Evolutionary conservation across 2,329 filamentous ascomycete genomes (phyloP), one percentile per base, ranked within the genome.

Genomic region (Basipetospora chlamydospora): DNA sequence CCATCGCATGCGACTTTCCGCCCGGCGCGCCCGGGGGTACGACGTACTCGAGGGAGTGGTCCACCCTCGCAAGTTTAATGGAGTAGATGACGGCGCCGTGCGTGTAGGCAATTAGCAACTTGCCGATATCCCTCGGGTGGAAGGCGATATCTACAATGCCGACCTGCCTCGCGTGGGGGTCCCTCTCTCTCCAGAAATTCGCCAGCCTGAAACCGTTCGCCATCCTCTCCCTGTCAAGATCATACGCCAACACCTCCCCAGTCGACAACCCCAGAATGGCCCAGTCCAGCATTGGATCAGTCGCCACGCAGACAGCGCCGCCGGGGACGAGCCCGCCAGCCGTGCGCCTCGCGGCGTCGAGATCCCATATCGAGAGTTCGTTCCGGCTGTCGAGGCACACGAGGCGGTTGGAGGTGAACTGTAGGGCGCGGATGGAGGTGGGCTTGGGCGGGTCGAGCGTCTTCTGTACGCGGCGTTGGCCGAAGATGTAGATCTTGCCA

Each of bases 271-370:
- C 90, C 30, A 96, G 63, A 42, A 98, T 80, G 26, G 80, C 85
- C 75, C 92, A 98, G 55, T 98, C 90, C 41, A 98, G 66, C 60
- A 84, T 83, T 1, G 88, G 85, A 53, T 98, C 90, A 6, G 81
- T 86, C 39, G 80, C 67, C 48, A 96, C 54, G 22, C 73, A 70
- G 11, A 74, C 77, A 15, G 87, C 82, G 33, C 76, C 69, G 5
- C 84, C 86, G 1, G 85, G 82, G 8, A 85, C 78, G 4, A 81
- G 73, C 51, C 86, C 80, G 23, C 74, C 75, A 18, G 75, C 72
- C 26, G 85, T 46, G 38, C 79, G 66, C 38, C 65, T 66, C 46
- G 77, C 80, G 0, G 73, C 71, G 43, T 80, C 74, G 17, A 95
- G 66, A 39, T 90, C 80, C 69, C 82, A 96, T 47, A 96, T 64